Evolutionary conservation across 352 stramenopile species (phyloP), one percentile per base, ranked within the genome.

Genomic region (Phytophthora melonis): DNA sequence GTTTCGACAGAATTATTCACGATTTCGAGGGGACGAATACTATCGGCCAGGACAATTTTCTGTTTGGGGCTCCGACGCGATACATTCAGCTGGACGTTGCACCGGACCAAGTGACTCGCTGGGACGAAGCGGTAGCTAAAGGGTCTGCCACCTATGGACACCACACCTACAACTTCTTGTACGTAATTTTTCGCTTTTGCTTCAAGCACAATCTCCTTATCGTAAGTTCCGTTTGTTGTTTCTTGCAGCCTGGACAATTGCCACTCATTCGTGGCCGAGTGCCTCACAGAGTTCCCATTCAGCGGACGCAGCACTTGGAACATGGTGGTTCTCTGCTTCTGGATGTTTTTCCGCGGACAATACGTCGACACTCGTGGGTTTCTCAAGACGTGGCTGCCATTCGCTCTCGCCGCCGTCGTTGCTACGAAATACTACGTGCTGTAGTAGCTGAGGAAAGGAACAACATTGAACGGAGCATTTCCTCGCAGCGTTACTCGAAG

Each of bases 151-250:
- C 96, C 23, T 99, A 99, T 77, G 75, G 84, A 23, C 89, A 74
- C 54, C 84, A 95, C 62, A 97, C 98, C 85, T 96, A 99, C 84
- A 99, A 98, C 69, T 86, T 98, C n/a, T 98, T 73, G 82, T 89
- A 68, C 52, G 72, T 19, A 21, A 50, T 32, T 32, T 30, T 57
- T 57, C 9, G 11, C 19, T 58, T 19, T 43, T 27, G 11, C n/a
- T 49, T 27, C 43, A 49, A 16, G 27, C 1, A 4, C 27, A 25
- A 18, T 56, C 32, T 19, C 8, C 0, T 39, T 14, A 39, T 56
- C 3, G 27, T 30, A 5, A 56, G 21, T 18, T 25, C n/a, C 30
- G 18, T 14, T 68, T 55, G 21, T 34, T 23, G 3, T 49, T 57
- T 25, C 16, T 45, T 47, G 36, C 9, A 89, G 81, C 72, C 98